Conservation (phyloP, 2,329 filamentous ascomycete species). For the Alternaria hordeiaustralica region DNA sequence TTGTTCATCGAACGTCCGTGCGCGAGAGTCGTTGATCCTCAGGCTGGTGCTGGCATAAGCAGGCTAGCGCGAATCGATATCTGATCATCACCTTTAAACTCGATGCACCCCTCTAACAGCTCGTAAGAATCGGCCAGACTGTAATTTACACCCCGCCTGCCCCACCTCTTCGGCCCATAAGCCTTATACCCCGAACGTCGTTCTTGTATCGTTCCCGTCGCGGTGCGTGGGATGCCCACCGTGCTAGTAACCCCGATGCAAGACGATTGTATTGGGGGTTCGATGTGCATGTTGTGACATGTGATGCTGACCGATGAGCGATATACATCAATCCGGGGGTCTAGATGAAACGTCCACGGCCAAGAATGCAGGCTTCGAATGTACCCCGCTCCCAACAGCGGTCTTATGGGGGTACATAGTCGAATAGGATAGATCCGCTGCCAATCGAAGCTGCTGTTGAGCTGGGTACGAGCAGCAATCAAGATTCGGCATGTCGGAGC, state of each 20-base stretch:
- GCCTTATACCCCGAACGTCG: not conserved
- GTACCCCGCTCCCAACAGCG: not conserved
- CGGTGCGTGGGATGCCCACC: not conserved
- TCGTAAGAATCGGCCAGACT: not conserved
- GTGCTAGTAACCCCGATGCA: not conserved
- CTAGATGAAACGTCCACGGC: not conserved
- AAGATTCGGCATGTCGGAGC: not conserved
- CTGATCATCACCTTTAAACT: not conserved
- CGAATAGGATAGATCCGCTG: not conserved
- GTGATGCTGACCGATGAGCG: not conserved
- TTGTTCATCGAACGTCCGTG: not conserved
- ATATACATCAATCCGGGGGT: not conserved
- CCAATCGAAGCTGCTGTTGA: not conserved
- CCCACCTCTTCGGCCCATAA: not conserved
- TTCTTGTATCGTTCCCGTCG: not conserved
- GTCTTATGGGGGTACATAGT: not conserved
- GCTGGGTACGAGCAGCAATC: not conserved
- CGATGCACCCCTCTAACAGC: not conserved
- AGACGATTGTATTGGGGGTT: not conserved
- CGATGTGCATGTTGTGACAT: not conserved
- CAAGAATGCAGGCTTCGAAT: not conserved
- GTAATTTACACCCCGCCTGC: not conserved
- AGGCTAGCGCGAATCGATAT: not conserved
- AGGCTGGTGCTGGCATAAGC: not conserved
- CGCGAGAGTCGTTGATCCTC: not conserved